phyloP scores from a whole-genome alignment of 2,329 filamentous ascomycete species.

The Monascus ruber region DNA sequence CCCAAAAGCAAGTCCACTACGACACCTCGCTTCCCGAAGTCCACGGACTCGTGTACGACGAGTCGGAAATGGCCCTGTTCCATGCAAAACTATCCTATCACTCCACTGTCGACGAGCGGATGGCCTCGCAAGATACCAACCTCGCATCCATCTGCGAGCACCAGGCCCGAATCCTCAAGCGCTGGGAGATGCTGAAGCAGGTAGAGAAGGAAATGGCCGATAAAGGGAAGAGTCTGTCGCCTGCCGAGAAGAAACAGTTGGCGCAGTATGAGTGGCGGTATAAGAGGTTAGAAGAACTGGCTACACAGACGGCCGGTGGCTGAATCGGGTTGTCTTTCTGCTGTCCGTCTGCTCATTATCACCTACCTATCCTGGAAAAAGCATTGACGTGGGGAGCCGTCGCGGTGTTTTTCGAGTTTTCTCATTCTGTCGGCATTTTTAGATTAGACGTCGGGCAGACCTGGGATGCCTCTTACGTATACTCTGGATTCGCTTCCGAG shows the following conservation, averaged over 20 bases:
- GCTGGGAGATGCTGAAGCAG: slow-evolving; percentile 25
- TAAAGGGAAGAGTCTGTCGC: slow-evolving; percentile 18
- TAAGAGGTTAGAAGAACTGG: slow-evolving; percentile 20
- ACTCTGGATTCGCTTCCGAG: too few species aligned
- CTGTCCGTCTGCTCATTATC: too few species aligned
- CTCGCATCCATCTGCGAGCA: slow-evolving; percentile 22
- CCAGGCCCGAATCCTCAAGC: slow-evolving; percentile 22
- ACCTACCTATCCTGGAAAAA: too few species aligned
- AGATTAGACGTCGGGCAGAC: too few species aligned
- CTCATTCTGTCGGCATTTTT: too few species aligned
- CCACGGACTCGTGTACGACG: slow-evolving; percentile 23
- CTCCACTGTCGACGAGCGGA: slow-evolving; percentile 22
- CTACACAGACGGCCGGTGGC: slow-evolving; percentile 12
- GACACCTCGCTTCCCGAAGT: slow-evolving; percentile 18
- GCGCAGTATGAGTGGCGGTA: slow-evolving; percentile 26
- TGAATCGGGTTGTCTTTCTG: too few species aligned
- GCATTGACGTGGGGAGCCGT: too few species aligned
- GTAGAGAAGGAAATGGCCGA: slow-evolving; percentile 22
- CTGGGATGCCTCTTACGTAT: too few species aligned
- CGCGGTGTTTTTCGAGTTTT: too few species aligned
- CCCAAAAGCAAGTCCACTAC: slow-evolving; percentile 10
- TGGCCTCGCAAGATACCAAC: slow-evolving; percentile 21
- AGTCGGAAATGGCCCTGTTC: slow-evolving; percentile 28
- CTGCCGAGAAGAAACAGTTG: slow-evolving; percentile 20
- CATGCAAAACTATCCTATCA: slow-evolving; percentile 25